These are phyloP conservation scores for Aureobasidium sp. DNA, from an alignment of 2,329 filamentous ascomycete genomes.

Conservation along the genomic window DNA sequence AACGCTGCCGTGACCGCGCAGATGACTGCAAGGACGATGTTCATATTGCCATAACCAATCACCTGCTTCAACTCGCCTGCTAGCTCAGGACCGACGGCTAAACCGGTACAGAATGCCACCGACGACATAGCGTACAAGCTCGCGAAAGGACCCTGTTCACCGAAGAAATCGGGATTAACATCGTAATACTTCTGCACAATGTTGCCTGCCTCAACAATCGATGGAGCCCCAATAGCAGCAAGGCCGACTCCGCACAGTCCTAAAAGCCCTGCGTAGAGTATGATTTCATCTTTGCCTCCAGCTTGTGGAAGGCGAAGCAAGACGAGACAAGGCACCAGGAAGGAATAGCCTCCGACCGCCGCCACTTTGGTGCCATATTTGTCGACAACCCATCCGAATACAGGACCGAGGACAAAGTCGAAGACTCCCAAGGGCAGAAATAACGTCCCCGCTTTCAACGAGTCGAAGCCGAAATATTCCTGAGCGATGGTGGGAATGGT, in stretches of 20 bases:
- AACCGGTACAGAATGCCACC: conserved; percentile 54
- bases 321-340: conserved; percentile 36
- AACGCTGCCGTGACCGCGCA: conserved; percentile 39
- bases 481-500: conserved; percentile 41
- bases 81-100: conserved; percentile 54
- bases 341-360: conserved; percentile 37
- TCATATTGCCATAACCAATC: conserved; percentile 55
- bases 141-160: conserved; percentile 48
- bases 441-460: conserved; percentile 38
- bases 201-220: conserved; percentile 51
- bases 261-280: conserved; percentile 42
- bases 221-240: conserved; percentile 47
- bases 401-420: conserved; percentile 40
- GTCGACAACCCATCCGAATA: conserved; percentile 44
- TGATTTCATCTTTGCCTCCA: conserved; percentile 35
- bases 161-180: conserved; percentile 50
- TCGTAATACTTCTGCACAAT: conserved; percentile 51
- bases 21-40: conserved; percentile 42
- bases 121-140: conserved; percentile 55
- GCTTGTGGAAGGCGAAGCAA: conserved; percentile 38
- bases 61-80: conserved; percentile 46
- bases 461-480: conserved; percentile 39
- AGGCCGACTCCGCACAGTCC: conserved; percentile 46
- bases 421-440: conserved; percentile 41
- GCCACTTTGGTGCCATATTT: conserved; percentile 39